Evolutionary conservation across 139 green algal species (phyloP).

Genomic region (Chlorella sp.): DNA sequence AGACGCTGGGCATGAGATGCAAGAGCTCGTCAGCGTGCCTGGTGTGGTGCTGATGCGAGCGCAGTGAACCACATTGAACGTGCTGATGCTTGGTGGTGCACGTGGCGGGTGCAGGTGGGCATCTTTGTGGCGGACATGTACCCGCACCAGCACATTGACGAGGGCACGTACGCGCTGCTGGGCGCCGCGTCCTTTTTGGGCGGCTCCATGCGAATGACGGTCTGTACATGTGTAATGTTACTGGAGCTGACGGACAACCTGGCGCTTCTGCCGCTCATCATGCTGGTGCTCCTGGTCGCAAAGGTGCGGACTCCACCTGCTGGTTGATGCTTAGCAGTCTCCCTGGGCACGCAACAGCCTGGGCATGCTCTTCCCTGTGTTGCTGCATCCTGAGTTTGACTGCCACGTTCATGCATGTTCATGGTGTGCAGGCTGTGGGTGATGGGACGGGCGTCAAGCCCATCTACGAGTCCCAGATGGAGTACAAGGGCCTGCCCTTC

Average conservation of each 20-base stretch:
- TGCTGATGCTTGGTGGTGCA: too few relatives aligned
- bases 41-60: too few relatives aligned
- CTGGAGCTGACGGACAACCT: constrained; percentile 84
- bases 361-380: too few relatives aligned
- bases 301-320: constrained; percentile 37
- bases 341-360: too few relatives aligned
- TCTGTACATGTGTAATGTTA: constrained; percentile 65
- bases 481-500: constrained; percentile 52
- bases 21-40: too few relatives aligned
- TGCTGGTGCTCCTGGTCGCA: constrained; percentile 79
- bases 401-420: too few relatives aligned
- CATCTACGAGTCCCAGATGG: constrained; percentile 60
- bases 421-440: constrained; percentile 41
- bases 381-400: too few relatives aligned
- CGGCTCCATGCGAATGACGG: constrained; percentile 32
- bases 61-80: too few relatives aligned
- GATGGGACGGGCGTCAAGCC: constrained; percentile 57
- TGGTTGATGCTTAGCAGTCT: background rate
- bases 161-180: constrained; percentile 42
- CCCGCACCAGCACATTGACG: constrained; percentile 31
- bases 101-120: constrained; percentile 22
- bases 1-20: too few relatives aligned
- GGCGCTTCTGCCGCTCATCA: constrained; percentile 78
- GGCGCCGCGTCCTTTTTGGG: constrained; percentile 31
- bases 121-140: constrained; percentile 67